These are phyloP conservation scores for Coprinopsis cinerea DNA, from an alignment of 768 basidiomycete genomes.

Conservation along the genomic window DNA sequence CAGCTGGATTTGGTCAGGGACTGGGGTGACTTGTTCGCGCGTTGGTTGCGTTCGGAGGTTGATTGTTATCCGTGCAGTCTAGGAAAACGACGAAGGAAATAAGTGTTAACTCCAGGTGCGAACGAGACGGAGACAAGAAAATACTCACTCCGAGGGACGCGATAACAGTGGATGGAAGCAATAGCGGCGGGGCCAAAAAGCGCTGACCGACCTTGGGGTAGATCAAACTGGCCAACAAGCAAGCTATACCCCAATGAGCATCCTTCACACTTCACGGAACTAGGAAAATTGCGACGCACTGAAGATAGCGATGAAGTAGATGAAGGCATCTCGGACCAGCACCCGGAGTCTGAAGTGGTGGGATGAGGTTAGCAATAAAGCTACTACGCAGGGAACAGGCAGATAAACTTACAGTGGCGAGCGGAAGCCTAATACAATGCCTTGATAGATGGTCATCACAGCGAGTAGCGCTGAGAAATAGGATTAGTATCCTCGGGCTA, in stretches of 20 bases:
- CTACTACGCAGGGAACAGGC: not conserved
- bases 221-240: not conserved
- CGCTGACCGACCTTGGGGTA: not conserved
- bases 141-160: not conserved
- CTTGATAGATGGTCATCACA: constrained; percentile 2
- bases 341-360: not conserved
- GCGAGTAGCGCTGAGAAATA: not conserved
- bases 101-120: not conserved
- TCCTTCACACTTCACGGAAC: not conserved
- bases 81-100: not conserved
- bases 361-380: not conserved
- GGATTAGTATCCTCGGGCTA: no score
- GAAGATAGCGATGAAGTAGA: constrained; percentile 4
- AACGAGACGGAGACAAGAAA: not conserved
- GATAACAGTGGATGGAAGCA: not conserved
- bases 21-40: not conserved
- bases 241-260: not conserved
- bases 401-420: not conserved
- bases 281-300: not conserved
- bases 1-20: not conserved
- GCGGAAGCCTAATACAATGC: not conserved
- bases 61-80: constrained; percentile 1
- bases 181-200: not conserved
- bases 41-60: not conserved
- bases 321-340: constrained; percentile 1